These are phyloP conservation scores for Pelargonium myrrhifolium DNA, from an alignment of 441 rosid species.

Conservation along the genomic window DNA sequence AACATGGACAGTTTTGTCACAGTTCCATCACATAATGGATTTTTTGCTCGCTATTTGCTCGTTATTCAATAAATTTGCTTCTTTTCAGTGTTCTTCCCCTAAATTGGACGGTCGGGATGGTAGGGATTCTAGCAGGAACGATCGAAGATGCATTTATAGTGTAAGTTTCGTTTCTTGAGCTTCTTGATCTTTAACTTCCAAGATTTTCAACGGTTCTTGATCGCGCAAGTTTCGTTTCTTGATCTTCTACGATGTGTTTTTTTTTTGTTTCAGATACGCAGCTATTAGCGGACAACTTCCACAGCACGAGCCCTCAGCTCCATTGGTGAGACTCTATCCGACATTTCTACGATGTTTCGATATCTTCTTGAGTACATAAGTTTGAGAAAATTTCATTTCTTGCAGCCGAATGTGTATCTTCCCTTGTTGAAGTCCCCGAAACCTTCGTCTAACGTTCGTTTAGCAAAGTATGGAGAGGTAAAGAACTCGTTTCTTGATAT, in stretches of 20 bases:
- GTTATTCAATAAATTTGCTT: background rate
- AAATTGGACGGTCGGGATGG: slow-evolving; percentile 77
- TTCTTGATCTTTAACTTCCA: background rate
- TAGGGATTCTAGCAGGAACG: slow-evolving; percentile 58
- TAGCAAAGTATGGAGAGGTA: slow-evolving; percentile 63
- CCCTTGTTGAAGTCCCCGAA: slow-evolving; percentile 38
- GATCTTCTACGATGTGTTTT: background rate
- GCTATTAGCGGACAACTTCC: slow-evolving; percentile 45
- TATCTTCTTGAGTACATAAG: too few relatives aligned
- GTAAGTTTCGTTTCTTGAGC: slow-evolving; percentile 23
- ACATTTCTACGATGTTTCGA: too few relatives aligned
- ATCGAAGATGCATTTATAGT: slow-evolving; percentile 54
- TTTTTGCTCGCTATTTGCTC: too few relatives aligned
- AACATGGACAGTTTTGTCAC: too few relatives aligned
- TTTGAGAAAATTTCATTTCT: too few relatives aligned
- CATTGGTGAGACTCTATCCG: too few relatives aligned
- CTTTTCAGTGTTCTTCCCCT: slow-evolving; percentile 60
- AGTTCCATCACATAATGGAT: too few relatives aligned
- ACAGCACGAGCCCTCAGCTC: slow-evolving; percentile 14
- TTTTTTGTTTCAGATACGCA: slow-evolving; percentile 41
- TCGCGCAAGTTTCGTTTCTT: too few relatives aligned
- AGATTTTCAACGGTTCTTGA: too few relatives aligned
- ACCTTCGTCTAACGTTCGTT: slow-evolving; percentile 29
- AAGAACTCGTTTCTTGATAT: slow-evolving; percentile 7
- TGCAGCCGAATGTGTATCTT: slow-evolving; percentile 37